These are phyloP conservation scores for Russula sp. DNA, from an alignment of 768 basidiomycete species.

Conservation along the genomic window DNA sequence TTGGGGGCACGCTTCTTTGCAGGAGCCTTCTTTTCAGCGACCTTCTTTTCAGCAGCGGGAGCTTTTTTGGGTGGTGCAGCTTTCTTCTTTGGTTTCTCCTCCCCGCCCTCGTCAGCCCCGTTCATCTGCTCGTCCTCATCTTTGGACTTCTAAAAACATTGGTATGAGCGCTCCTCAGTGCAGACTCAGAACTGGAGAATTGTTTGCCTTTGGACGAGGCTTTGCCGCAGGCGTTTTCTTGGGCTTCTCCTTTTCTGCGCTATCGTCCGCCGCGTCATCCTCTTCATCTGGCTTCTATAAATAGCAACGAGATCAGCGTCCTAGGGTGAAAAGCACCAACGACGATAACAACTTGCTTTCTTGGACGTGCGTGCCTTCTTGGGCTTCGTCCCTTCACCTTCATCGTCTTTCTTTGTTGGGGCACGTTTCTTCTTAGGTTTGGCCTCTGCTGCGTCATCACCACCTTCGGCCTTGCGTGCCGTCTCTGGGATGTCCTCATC, in stretches of 20 bases:
- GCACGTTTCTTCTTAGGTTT: conserved; percentile 28
- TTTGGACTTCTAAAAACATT: conserved; percentile 39
- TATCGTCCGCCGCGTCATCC: conserved; percentile 40
- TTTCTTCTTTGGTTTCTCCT: conserved; percentile 31
- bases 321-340: neutral
- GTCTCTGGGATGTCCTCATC: conserved; percentile 77
- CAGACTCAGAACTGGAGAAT: neutral
- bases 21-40: conserved; percentile 42
- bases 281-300: conserved; percentile 29
- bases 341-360: conserved; percentile 19
- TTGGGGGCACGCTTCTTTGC: conserved; percentile 41
- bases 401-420: conserved; percentile 29
- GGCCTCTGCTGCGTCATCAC: conserved; percentile 38
- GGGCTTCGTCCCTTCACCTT: conserved; percentile 33
- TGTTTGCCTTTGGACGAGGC: conserved; percentile 12
- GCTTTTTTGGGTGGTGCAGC: conserved; percentile 27
- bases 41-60: conserved; percentile 40
- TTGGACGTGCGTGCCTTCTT: conserved; percentile 29
- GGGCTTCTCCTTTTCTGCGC: conserved; percentile 46
- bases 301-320: neutral
- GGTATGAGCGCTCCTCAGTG: neutral
- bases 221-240: conserved; percentile 46
- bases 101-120: conserved; percentile 37
- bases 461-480: conserved; percentile 51
- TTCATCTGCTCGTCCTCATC: conserved; percentile 46